Conservation (phyloP, 2,329 filamentous ascomycete genomes). For the Cordyceps tenuipes region DNA sequence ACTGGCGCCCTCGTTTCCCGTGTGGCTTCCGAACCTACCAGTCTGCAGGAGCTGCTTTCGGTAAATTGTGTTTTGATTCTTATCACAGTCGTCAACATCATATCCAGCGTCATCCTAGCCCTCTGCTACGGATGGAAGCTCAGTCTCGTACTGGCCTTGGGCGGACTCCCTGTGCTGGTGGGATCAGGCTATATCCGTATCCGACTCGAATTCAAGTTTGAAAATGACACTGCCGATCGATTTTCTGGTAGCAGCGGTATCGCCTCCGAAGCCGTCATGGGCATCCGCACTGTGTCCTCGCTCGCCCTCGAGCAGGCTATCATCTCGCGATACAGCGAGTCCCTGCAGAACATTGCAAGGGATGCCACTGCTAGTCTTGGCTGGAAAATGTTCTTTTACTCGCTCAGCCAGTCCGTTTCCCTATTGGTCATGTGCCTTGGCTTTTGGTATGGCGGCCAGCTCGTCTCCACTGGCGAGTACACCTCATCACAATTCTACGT, state of each 20-base stretch:
- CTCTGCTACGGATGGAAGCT: slow-evolving; percentile 42
- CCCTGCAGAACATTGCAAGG: slow-evolving; percentile 24
- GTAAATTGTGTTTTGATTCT: slow-evolving; percentile 40
- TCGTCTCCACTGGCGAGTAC: slow-evolving; percentile 39
- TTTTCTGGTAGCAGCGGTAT: slow-evolving; percentile 39
- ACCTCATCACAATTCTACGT: slow-evolving; percentile 38
- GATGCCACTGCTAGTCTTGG: slow-evolving; percentile 23
- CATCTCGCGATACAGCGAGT: slow-evolving; percentile 26
- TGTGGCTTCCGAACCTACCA: slow-evolving; percentile 33
- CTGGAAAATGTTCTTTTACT: slow-evolving; percentile 34
- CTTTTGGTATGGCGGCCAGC: slow-evolving; percentile 32
- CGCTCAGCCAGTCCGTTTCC: slow-evolving; percentile 32
- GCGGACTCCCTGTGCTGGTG: slow-evolving; percentile 37
- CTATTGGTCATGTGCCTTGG: slow-evolving; percentile 31
- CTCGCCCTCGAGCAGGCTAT: slow-evolving; percentile 38
- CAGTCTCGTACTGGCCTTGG: slow-evolving; percentile 38
- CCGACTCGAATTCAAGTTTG: slow-evolving; percentile 38
- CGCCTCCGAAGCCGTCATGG: slow-evolving; percentile 39
- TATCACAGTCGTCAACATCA: slow-evolving; percentile 36
- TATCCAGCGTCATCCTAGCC: slow-evolving; percentile 37
- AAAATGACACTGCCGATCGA: slow-evolving; percentile 33
- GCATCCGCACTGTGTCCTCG: slow-evolving; percentile 34
- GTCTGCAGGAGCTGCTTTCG: slow-evolving; percentile 41
- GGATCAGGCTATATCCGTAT: slow-evolving; percentile 39
- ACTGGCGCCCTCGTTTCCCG: slow-evolving; percentile 32